phyloP scores from a whole-genome alignment of 768 basidiomycete species.

The Tylopilus sp. region DNA sequence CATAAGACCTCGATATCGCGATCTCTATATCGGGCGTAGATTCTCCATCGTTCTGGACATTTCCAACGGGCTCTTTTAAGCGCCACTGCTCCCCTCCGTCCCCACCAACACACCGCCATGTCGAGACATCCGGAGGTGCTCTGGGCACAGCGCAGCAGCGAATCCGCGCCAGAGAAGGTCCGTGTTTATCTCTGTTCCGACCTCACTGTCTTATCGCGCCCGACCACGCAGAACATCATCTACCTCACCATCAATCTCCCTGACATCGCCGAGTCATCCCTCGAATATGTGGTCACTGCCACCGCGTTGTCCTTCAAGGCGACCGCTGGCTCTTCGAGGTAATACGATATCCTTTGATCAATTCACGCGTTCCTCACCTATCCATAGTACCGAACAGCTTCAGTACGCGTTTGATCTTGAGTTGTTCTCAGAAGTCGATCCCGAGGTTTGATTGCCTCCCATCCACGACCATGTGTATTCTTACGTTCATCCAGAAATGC shows the following conservation, averaged over 20 bases:
- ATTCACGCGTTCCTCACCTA: slow-evolving; percentile 1
- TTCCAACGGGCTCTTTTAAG: slow-evolving; percentile 24
- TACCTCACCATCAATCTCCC: slow-evolving; percentile 84
- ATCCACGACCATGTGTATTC: not conserved
- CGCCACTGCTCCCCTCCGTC: not conserved
- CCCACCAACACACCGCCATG: slow-evolving; percentile 31
- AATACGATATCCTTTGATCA: slow-evolving; percentile 21
- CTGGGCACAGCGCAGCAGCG: slow-evolving; percentile 92
- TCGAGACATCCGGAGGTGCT: slow-evolving; percentile 78
- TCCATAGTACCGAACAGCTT: slow-evolving; percentile 42
- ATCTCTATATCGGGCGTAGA: slow-evolving; percentile 17
- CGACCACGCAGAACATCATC: slow-evolving; percentile 66
- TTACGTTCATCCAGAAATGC: slow-evolving; percentile 15
- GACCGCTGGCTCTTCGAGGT: slow-evolving; percentile 50
- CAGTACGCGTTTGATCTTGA: slow-evolving; percentile 75
- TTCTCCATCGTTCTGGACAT: slow-evolving; percentile 33
- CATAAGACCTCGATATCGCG: not conserved
- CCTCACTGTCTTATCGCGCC: not conserved
- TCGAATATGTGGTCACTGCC: slow-evolving; percentile 59
- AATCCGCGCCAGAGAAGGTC: slow-evolving; percentile 63
- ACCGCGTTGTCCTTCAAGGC: slow-evolving; percentile 64
- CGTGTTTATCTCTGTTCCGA: slow-evolving; percentile 1
- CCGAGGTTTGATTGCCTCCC: slow-evolving; percentile 51
- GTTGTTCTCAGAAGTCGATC: slow-evolving; percentile 69
- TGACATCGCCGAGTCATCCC: slow-evolving; percentile 55